phyloP scores from a whole-genome alignment of 345 rosid genomes.

The Moricandia arvensis region DNA sequence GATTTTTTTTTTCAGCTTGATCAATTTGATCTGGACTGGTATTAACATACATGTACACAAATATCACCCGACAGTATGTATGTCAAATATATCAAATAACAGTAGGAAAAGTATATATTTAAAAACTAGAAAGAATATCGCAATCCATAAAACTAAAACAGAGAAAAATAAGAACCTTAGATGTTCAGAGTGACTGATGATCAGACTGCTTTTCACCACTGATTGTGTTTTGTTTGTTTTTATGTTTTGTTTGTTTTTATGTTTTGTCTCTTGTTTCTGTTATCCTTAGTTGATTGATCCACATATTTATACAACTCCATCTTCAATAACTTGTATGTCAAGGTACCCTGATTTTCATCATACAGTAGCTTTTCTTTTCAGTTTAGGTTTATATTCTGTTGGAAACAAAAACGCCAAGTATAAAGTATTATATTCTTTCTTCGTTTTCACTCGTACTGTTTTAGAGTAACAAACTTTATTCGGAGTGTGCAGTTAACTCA shows the following conservation, averaged over 20 bases:
- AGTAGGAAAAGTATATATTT: not conserved
- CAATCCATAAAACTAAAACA: not conserved
- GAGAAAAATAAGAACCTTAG: constrained; percentile 9
- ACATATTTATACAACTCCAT: constrained; percentile 23
- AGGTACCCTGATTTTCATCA: not conserved
- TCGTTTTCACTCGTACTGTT: not conserved
- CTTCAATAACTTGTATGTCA: constrained; percentile 1
- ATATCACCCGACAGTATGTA: not conserved
- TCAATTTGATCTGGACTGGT: not conserved
- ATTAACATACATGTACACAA: not conserved
- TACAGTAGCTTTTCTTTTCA: not conserved
- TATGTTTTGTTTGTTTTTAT: not conserved
- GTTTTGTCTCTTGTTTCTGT: constrained; percentile 2
- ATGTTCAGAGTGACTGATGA: not conserved
- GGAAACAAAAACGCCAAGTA: constrained; percentile 25
- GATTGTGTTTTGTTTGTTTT: not conserved
- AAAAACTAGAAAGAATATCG: not conserved
- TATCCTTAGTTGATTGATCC: not conserved
- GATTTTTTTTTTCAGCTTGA: not conserved
- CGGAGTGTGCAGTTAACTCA: not conserved
- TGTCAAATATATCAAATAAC: not conserved
- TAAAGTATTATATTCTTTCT: constrained; percentile 6
- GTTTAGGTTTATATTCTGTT: not conserved
- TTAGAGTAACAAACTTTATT: not conserved
- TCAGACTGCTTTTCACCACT: not conserved